These are phyloP conservation scores for Yarrowia keelungensis DNA, from an alignment of 805 yeast species.

Conservation along the genomic window DNA sequence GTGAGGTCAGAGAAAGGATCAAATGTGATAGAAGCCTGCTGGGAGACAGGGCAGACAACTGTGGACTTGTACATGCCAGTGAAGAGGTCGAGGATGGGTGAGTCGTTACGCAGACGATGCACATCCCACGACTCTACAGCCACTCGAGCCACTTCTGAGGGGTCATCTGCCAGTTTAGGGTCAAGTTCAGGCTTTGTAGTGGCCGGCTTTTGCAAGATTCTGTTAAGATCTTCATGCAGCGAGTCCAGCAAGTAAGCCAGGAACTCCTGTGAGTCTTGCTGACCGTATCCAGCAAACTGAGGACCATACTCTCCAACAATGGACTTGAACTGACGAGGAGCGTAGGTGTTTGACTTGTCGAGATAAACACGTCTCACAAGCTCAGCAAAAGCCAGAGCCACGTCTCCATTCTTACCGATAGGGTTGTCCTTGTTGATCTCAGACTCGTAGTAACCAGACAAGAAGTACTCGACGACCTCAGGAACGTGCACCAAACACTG, in stretches of 20 bases:
- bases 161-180: conserved; percentile 50
- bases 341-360: conserved; percentile 47
- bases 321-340: conserved; percentile 80
- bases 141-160: conserved; percentile 57
- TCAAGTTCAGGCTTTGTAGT: conserved; percentile 83
- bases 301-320: conserved; percentile 80
- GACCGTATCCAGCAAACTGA: conserved; percentile 79
- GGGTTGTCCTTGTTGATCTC: conserved; percentile 84
- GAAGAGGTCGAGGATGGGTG: conserved; percentile 82
- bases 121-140: conserved; percentile 82
- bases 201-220: conserved; percentile 82
- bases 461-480: conserved; percentile 77
- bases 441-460: conserved; percentile 60
- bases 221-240: conserved; percentile 88
- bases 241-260: conserved; percentile 87
- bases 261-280: conserved; percentile 95
- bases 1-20: conserved; percentile 94
- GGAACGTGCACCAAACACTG: conserved; percentile 86
- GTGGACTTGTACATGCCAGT: conserved; percentile 92
- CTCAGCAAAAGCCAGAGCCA: conserved; percentile 76
- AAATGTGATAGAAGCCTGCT: conserved; percentile 81
- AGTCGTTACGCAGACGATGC: conserved; percentile 81
- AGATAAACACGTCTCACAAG: conserved; percentile 68
- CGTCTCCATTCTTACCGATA: conserved; percentile 80
- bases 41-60: conserved; percentile 83